Evolutionary conservation across 2,329 filamentous ascomycete genomes (phyloP), one percentile per base, ranked within the genome.

Genomic region (Claviceps africana): DNA sequence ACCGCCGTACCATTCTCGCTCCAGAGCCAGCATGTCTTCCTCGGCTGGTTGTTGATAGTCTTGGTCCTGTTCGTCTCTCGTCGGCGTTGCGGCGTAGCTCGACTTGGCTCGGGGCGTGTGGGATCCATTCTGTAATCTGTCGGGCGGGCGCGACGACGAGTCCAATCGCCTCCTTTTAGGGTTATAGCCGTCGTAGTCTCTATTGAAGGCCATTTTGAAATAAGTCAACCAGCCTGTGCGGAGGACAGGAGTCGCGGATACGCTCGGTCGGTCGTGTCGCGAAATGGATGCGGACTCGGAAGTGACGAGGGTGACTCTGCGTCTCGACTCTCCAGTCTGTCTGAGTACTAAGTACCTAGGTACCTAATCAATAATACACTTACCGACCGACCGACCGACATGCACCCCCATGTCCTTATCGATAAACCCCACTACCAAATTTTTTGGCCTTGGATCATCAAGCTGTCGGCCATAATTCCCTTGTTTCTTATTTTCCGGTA

Each of bases 1-100:
- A 47, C 86, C 87, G 22, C 81, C 83, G 62, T 96, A 96, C 90
- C 90, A 96, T 67, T 95, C 90, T 56, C 90, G 81, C 64, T 96
- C 90, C 51, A 95, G 73, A 10, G 83, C 86, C 56, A 78, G 78
- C 19, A 81, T 78, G 56, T 94, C 87, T 55, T 87, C 80, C 40
- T 84, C 77, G 35, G 77, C 74, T 15, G 79, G 75, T 60, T 85
- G 82, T 0, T 80, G 76, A 2, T 75, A 77, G 47, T 86, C 60
- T 39, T 54, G 53, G 15, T 67, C 59, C 53, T 61, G 65, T 51
- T 81, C 69, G 22, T 47, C 31, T 37, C 61, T 63, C 44, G 56
- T 57, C 45, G 63, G 65, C 51, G 82, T 70, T 25, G 64, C 61
- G 58, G 54, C 72, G 74, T 69, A 66, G 51, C 59, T 64, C 52